A percentile compares a stretch with the other conserved stretches of the same genome.
phyloP scores from a whole-genome alignment of 495 filamentous ascomycete genomes.

The Penicillium waksmanii region DNA sequence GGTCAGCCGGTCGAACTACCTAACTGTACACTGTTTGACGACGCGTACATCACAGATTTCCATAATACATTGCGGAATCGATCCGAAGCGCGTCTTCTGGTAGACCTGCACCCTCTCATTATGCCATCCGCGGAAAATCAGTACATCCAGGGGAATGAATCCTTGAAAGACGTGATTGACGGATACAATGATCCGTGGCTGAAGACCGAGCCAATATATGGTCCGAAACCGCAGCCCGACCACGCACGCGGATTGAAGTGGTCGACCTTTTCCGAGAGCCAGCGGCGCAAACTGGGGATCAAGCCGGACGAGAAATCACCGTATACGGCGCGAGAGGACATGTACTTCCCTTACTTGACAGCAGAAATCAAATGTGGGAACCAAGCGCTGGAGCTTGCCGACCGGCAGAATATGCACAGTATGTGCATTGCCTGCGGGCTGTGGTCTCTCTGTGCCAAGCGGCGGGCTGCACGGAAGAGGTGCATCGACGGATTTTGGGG shows the following conservation, averaged over 20 bases:
- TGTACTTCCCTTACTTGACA: conserved; percentile 45
- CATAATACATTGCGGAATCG: conserved; percentile 6
- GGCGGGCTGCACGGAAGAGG: conserved; percentile 20
- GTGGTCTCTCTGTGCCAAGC: conserved; percentile 31
- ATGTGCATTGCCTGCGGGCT: conserved; percentile 33
- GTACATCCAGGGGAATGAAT: conserved; percentile 10
- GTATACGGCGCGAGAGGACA: conserved; percentile 20
- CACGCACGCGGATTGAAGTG: conserved; percentile 3
- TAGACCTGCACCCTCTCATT: conserved; percentile 7
- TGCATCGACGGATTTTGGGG: conserved; percentile 33
- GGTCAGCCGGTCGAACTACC: conserved; percentile 1
- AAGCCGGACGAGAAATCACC: conserved; percentile 11
- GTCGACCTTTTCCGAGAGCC: conserved; percentile 10
- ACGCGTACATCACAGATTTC: conserved; percentile 4
- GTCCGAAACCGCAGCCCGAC: conserved; percentile 9
- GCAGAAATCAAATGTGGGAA: conserved; percentile 43
- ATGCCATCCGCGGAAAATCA: conserved; percentile 10
- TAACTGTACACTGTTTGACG: neutral
- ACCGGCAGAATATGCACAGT: conserved; percentile 43
- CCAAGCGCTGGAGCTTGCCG: conserved; percentile 35
- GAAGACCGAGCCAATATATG: conserved; percentile 11
- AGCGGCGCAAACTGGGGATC: conserved; percentile 11
- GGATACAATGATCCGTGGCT: conserved; percentile 12
- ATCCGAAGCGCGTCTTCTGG: conserved; percentile 9
- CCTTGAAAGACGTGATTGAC: conserved; percentile 7